phyloP scores from a whole-genome alignment of 352 stramenopile genomes.

The Globisporangium okanoganense region DNA sequence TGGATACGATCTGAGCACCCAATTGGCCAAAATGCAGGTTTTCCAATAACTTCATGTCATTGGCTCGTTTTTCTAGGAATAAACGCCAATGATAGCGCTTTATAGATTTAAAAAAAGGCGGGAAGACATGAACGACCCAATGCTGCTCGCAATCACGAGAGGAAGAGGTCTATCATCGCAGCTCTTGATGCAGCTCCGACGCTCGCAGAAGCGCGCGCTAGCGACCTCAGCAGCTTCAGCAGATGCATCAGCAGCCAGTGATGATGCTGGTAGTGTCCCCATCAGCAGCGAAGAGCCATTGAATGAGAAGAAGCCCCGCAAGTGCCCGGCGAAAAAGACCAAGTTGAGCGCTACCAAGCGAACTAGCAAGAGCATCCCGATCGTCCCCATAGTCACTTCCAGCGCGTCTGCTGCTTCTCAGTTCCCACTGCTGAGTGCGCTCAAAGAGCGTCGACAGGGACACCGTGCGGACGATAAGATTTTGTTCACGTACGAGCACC shows the following conservation, averaged over 20 bases:
- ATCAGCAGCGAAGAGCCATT: neutral
- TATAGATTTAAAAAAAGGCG: neutral
- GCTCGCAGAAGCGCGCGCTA: conserved; percentile 8
- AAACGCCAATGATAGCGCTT: neutral
- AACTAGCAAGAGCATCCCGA: conserved; percentile 6
- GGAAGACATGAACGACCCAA: neutral
- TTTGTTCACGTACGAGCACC: conserved; percentile 45
- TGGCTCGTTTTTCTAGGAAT: neutral
- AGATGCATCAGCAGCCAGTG: neutral
- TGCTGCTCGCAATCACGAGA: neutral
- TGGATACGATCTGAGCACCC: neutral
- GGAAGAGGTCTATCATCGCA: neutral
- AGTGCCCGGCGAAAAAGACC: neutral
- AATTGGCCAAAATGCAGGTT: neutral
- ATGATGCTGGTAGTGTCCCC: neutral
- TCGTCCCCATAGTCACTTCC: neutral
- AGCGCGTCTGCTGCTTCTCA: neutral
- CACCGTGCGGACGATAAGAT: conserved; percentile 17
- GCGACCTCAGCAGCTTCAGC: neutral
- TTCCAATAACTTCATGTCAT: neutral
- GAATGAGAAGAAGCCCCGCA: neutral
- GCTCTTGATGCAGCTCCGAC: conserved; percentile 11
- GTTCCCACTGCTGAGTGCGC: conserved; percentile 21
- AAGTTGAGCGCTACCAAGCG: neutral
- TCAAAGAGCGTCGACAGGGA: conserved; percentile 21